Percentiles rank a stretch among this genome's conserved stretches.
Conservation (phyloP, 495 filamentous ascomycete species). For the Melanomma pulvis-pyrius region DNA sequence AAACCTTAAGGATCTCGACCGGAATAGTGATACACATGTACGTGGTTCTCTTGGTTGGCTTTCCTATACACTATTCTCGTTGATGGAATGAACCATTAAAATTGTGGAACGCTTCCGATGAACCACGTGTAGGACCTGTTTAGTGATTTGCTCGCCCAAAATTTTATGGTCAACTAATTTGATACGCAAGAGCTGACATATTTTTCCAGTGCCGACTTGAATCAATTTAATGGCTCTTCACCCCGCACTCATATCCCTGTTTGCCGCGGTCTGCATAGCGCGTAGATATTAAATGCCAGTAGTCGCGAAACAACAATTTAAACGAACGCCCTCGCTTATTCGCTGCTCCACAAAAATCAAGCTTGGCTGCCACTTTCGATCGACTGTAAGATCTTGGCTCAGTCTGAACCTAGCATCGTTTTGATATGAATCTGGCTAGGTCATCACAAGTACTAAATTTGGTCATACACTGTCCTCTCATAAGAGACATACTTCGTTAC, state of each 20-base stretch:
- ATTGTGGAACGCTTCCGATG: too few species aligned
- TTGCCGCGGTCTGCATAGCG: neutral
- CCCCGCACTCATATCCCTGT: conserved; percentile 3
- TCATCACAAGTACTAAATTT: neutral
- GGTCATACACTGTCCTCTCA: neutral
- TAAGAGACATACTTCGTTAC: neutral
- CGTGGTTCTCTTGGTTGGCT: too few species aligned
- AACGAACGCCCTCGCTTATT: neutral
- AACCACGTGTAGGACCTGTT: too few species aligned
- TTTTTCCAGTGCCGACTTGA: neutral
- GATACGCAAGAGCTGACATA: neutral
- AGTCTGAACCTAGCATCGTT: neutral
- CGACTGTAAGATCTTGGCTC: conserved; percentile 5
- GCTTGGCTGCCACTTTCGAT: neutral
- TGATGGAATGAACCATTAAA: too few species aligned
- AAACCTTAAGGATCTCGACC: too few species aligned
- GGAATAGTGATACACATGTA: too few species aligned
- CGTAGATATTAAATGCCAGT: neutral
- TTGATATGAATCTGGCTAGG: neutral
- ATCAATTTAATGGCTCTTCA: neutral
- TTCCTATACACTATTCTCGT: too few species aligned
- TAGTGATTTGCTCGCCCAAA: too few species aligned
- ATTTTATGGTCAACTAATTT: too few species aligned
- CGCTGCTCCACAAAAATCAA: conserved; percentile 1
- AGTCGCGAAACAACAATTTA: neutral